Conservation (phyloP, 768 basidiomycete species). For the Phlebiopsis flavidoalba region DNA sequence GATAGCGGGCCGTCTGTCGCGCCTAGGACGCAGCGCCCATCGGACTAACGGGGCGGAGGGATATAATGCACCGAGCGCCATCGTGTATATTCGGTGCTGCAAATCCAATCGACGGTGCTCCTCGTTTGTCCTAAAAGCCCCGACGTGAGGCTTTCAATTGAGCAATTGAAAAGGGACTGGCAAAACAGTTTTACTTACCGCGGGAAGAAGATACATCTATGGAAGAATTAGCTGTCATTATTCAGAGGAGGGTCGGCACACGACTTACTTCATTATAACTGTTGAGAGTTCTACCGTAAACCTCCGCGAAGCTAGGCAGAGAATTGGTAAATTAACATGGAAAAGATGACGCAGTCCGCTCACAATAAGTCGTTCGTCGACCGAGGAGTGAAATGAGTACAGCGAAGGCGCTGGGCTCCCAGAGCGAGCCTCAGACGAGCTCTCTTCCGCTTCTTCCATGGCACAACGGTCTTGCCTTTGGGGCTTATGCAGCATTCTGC, state of each 20-base stretch:
- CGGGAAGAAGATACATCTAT: constrained; percentile 27
- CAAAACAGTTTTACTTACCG: constrained; percentile 15
- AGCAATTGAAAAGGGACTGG: background rate
- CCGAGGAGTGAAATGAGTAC: constrained; percentile 26
- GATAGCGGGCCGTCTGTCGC: constrained; percentile 19
- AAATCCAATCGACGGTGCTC: constrained; percentile 29
- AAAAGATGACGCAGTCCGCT: background rate
- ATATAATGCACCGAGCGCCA: constrained; percentile 22
- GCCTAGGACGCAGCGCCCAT: constrained; percentile 23
- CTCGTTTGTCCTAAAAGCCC: constrained; percentile 21
- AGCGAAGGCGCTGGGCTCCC: constrained; percentile 26
- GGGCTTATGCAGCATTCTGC: background rate
- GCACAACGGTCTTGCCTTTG: background rate
- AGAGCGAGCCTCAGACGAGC: constrained; percentile 11
- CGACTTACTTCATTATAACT: constrained; percentile 25
- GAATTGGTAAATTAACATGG: background rate
- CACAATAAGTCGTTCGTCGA: constrained; percentile 25
- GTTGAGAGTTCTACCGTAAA: constrained; percentile 25
- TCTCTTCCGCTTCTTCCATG: constrained; percentile 6
- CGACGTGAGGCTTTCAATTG: background rate
- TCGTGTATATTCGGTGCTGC: constrained; percentile 26
- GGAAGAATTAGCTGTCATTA: background rate
- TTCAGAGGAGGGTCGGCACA: background rate
- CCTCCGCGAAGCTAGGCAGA: constrained; percentile 19
- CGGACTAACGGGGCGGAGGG: constrained; percentile 24